These are phyloP conservation scores for Themeda triandra DNA, from an alignment of 176 grass and related monocot species.

Conservation along the genomic window DNA sequence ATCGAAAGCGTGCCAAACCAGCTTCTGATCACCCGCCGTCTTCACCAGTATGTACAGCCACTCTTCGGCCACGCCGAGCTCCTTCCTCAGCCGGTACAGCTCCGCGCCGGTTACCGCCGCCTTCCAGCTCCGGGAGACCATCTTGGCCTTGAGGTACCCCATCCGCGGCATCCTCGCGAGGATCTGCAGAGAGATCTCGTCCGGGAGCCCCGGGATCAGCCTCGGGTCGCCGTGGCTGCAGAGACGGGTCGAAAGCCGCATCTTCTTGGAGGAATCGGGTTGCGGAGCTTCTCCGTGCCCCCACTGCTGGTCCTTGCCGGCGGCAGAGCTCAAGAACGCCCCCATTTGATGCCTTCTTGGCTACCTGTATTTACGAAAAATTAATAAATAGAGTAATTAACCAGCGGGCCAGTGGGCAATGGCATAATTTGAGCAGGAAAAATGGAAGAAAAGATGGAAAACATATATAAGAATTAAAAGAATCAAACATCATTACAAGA, in stretches of 20 bases:
- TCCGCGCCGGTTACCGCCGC: conserved; percentile 31
- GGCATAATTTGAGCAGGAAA: neutral
- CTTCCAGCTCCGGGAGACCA: conserved; percentile 66
- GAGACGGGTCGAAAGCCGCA: conserved; percentile 15
- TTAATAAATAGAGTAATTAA: neutral
- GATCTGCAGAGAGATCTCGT: conserved; percentile 71
- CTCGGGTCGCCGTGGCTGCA: neutral
- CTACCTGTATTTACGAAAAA: neutral
- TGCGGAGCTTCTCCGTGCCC: conserved; percentile 10
- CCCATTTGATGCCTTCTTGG: conserved; percentile 42
- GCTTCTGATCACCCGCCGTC: conserved; percentile 32
- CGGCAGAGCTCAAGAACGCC: conserved; percentile 43
- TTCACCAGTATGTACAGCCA: conserved; percentile 63
- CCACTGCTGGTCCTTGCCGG: conserved; percentile 26
- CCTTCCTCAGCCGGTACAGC: conserved; percentile 53
- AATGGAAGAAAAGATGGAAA: neutral
- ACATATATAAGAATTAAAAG: neutral
- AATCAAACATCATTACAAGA: neutral
- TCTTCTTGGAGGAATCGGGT: conserved; percentile 53
- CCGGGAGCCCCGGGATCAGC: conserved; percentile 63
- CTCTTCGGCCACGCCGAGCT: conserved; percentile 49
- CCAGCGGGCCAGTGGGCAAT: neutral
- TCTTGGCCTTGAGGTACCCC: conserved; percentile 44
- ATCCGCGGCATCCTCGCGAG: conserved; percentile 57
- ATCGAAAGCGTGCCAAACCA: conserved; percentile 65